A percentile compares a stretch with the other conserved stretches of the same genome.
Conservation (phyloP, 2,329 filamentous ascomycete species). For the Allantophomopsis lycopodina region DNA sequence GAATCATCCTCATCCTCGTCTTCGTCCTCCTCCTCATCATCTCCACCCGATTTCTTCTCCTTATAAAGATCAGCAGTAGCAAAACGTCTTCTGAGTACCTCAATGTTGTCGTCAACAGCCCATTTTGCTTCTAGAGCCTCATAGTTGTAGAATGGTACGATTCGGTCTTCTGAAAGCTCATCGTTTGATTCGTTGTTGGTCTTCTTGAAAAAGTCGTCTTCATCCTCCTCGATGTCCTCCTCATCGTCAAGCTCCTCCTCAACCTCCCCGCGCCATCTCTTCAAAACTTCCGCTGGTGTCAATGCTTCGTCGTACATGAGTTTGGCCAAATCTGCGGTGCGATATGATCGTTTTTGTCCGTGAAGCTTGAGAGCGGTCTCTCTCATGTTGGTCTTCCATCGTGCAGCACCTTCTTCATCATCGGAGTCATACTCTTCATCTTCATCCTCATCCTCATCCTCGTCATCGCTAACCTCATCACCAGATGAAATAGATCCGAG, state of each 20-base stretch:
- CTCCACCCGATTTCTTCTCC: conserved; percentile 32
- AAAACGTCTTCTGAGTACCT: conserved; percentile 62
- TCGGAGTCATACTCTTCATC: conserved; percentile 29
- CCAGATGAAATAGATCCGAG: conserved; percentile 76
- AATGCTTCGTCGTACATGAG: conserved; percentile 81
- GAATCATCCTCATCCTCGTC: conserved; percentile 39
- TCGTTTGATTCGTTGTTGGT: conserved; percentile 53
- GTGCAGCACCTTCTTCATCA: conserved; percentile 58
- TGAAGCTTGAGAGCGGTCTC: conserved; percentile 63
- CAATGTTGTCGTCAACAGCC: conserved; percentile 66
- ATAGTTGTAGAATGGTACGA: conserved; percentile 70
- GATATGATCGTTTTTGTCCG: conserved; percentile 55
- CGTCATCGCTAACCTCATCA: conserved; percentile 25
- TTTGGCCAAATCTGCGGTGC: conserved; percentile 69
- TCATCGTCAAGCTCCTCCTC: conserved; percentile 39
- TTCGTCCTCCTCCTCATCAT: conserved; percentile 30
- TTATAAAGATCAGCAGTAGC: conserved; percentile 52
- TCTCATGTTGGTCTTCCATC: conserved; percentile 82
- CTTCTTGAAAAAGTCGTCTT: conserved; percentile 52
- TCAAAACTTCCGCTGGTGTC: conserved; percentile 60
- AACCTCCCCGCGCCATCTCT: conserved; percentile 64
- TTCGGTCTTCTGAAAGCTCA: conserved; percentile 59
- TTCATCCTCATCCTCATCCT: conserved; percentile 30
- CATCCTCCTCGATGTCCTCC: conserved; percentile 40
- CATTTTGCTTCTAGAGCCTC: conserved; percentile 73